phyloP scores from a whole-genome alignment of 1,139 yeast genomes.

The Candida tetrigidarum region DNA sequence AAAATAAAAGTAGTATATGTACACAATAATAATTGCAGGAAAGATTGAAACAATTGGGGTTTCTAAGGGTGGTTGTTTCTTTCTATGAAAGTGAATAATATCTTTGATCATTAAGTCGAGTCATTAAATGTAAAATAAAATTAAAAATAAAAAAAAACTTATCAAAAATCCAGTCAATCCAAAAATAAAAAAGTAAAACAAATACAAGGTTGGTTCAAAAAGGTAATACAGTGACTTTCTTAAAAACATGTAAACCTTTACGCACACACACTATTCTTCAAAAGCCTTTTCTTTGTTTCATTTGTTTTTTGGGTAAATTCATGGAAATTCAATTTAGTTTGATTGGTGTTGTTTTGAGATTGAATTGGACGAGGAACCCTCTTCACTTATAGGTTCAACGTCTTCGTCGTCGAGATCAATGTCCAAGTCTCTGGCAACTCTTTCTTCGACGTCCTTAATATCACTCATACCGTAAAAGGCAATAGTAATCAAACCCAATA shows the following conservation, averaged over 20 bases:
- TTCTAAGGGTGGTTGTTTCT: constrained; percentile 16
- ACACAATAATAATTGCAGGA: not conserved
- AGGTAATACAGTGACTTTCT: constrained; percentile 1
- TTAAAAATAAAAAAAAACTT: constrained; percentile 2
- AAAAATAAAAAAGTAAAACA: not conserved
- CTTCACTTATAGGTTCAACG: constrained; percentile 19
- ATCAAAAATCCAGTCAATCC: not conserved
- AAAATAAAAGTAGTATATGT: constrained; percentile 2
- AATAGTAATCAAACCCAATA: constrained; percentile 60
- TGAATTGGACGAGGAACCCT: constrained; percentile 14
- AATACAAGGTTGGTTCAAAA: constrained; percentile 11
- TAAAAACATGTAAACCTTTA: constrained; percentile 2
- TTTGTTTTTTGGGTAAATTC: not conserved
- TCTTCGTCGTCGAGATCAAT: constrained; percentile 51
- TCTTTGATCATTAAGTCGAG: constrained; percentile 14
- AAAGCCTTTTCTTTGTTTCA: constrained; percentile 12
- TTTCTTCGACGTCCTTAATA: constrained; percentile 59
- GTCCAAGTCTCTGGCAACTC: constrained; percentile 63
- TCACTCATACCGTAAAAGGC: constrained; percentile 70
- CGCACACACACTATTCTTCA: constrained; percentile 17
- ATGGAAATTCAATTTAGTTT: constrained; percentile 1
- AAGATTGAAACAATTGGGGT: constrained; percentile 8
- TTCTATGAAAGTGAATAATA: constrained; percentile 11
- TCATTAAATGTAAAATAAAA: constrained; percentile 11
- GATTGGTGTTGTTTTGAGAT: constrained; percentile 10